phyloP scores from a whole-genome alignment of 2,329 filamentous ascomycete species.

The Pyrenophora seminiperda region DNA sequence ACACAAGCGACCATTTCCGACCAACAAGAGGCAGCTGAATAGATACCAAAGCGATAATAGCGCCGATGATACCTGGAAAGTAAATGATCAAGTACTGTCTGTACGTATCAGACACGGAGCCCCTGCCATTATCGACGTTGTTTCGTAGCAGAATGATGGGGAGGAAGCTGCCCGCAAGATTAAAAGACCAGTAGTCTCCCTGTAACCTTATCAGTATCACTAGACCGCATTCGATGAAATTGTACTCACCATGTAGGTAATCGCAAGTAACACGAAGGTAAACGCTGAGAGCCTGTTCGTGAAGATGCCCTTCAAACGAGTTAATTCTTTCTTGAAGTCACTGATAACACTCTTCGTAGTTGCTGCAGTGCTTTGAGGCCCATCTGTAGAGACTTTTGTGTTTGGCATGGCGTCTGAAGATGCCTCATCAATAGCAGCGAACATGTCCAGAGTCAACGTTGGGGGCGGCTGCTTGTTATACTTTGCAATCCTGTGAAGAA shows the following conservation, averaged over 20 bases:
- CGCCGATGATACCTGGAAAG: slow-evolving; percentile 35
- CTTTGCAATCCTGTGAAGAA: slow-evolving; percentile 35
- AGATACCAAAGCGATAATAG: slow-evolving; percentile 29
- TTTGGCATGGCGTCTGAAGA: slow-evolving; percentile 7
- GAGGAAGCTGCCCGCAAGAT: slow-evolving; percentile 33
- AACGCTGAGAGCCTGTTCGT: slow-evolving; percentile 32
- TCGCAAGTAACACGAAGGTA: slow-evolving; percentile 33
- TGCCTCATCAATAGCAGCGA: slow-evolving; percentile 30
- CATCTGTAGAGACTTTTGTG: background rate
- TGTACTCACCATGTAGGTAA: slow-evolving; percentile 32
- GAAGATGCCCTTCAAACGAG: slow-evolving; percentile 37
- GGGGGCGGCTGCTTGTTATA: slow-evolving; percentile 35
- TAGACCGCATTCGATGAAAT: background rate
- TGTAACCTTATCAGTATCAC: slow-evolving; percentile 1
- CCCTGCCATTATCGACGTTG: slow-evolving; percentile 32
- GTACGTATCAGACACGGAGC: slow-evolving; percentile 33
- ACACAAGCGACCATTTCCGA: slow-evolving; percentile 37
- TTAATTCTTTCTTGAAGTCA: slow-evolving; percentile 29
- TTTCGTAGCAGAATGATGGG: slow-evolving; percentile 38
- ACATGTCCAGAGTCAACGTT: slow-evolving; percentile 32
- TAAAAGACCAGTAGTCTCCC: slow-evolving; percentile 44
- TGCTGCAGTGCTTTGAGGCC: slow-evolving; percentile 14
- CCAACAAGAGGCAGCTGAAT: slow-evolving; percentile 36
- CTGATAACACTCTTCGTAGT: slow-evolving; percentile 31
- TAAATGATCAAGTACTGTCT: slow-evolving; percentile 41